A percentile compares a stretch with the other conserved stretches of the same genome.
Conservation (phyloP, 495 filamentous ascomycete species). For the Daldinia decipiens region DNA sequence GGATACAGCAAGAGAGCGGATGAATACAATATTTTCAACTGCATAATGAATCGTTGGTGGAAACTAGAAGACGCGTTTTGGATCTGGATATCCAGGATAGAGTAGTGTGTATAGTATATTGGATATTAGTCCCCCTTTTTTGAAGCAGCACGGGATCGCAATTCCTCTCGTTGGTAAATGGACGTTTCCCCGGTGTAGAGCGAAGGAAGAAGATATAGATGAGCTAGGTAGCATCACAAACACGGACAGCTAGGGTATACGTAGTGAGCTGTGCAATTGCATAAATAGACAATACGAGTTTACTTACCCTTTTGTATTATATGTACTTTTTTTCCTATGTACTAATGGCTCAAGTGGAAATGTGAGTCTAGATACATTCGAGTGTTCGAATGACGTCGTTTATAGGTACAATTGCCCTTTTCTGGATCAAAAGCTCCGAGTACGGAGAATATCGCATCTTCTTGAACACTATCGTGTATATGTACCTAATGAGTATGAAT, state of each 20-base stretch:
- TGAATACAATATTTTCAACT: background rate
- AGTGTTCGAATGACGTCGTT: background rate
- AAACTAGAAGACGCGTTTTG: background rate
- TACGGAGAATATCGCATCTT: background rate
- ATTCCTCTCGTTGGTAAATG: background rate
- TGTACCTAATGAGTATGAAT: background rate
- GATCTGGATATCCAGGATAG: background rate
- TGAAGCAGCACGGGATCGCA: background rate
- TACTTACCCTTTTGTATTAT: background rate
- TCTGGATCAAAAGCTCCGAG: background rate
- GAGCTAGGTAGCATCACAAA: background rate
- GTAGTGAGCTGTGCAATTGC: background rate
- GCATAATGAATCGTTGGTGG: background rate
- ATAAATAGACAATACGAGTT: background rate
- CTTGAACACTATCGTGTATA: background rate
- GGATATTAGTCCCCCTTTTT: background rate
- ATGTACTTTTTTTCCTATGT: background rate
- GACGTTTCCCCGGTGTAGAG: background rate
- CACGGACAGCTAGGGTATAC: background rate
- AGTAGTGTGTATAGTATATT: too few species aligned
- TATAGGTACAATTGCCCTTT: background rate
- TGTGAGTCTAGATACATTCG: background rate
- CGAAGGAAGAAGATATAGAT: background rate
- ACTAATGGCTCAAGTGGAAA: background rate
- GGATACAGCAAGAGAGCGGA: too few species aligned